These are phyloP conservation scores for Aspergillus arachidicola DNA, from an alignment of 2,329 filamentous ascomycete genomes.

Conservation along the genomic window DNA sequence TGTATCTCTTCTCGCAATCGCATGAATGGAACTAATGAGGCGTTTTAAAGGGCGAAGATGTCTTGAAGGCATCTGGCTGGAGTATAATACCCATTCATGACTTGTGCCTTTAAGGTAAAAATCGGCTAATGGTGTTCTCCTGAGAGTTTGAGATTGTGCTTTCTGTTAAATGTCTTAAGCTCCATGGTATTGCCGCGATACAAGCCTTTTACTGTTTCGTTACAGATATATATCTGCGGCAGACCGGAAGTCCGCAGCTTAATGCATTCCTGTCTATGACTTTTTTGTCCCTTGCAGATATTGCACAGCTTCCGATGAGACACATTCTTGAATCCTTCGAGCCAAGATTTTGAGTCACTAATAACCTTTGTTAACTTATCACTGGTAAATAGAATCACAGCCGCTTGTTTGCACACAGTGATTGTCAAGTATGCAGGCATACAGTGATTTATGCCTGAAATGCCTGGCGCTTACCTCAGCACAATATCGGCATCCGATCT, in stretches of 20 bases:
- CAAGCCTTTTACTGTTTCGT: background rate
- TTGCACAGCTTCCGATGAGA: background rate
- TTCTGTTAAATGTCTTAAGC: background rate
- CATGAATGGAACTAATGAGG: no score
- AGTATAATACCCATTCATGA: no score
- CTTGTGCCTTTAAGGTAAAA: no score
- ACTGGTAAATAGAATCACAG: no score
- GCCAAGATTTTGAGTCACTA: background rate
- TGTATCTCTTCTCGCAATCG: no score
- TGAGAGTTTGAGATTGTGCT: background rate
- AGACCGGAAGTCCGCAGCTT: background rate
- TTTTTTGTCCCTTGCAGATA: background rate
- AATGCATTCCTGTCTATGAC: background rate
- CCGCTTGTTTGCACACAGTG: background rate
- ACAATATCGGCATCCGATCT: background rate
- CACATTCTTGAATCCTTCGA: background rate
- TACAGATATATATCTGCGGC: background rate
- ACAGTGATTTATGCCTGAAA: background rate
- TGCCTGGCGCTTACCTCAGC: background rate
- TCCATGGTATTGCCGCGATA: background rate
- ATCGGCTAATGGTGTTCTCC: background rate
- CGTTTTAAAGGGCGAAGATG: no score
- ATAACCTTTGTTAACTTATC: no score
- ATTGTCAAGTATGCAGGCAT: background rate
- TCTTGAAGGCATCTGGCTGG: no score